Percentiles rank a stretch among this genome's conserved stretches.
Conservation (phyloP, 495 filamentous ascomycete species). For the Letharia lupina region DNA sequence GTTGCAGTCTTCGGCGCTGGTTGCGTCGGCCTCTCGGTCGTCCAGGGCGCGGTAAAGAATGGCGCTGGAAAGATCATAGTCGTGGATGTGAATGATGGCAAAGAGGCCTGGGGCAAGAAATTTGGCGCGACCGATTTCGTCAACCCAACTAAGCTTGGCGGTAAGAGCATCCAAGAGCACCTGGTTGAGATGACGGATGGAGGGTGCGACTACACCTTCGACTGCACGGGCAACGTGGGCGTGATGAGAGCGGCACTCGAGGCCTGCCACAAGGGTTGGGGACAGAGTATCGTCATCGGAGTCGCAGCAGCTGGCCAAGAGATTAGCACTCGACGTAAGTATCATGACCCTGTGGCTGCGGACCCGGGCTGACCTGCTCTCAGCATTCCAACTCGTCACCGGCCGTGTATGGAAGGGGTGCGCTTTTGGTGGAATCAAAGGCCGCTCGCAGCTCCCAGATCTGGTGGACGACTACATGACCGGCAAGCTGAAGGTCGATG, state of each 20-base stretch:
- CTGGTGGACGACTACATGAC: conserved; percentile 86
- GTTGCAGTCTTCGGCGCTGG: conserved; percentile 95
- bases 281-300: conserved; percentile 94
- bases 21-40: conserved; percentile 88
- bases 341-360: conserved; percentile 4
- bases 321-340: conserved; percentile 87
- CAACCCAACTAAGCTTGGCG: conserved; percentile 73
- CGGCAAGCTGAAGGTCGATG: conserved; percentile 92
- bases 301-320: conserved; percentile 97
- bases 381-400: conserved; percentile 97
- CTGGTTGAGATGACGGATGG: conserved; percentile 98
- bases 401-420: conserved; percentile 97
- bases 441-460: conserved; percentile 79
- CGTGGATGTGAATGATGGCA: conserved; percentile 86
- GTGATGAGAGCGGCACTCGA: conserved; percentile 96
- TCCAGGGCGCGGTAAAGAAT: conserved; percentile 89
- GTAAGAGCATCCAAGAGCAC: conserved; percentile 75
- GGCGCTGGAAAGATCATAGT: conserved; percentile 86
- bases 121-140: conserved; percentile 97
- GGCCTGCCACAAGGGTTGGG: conserved; percentile 99
- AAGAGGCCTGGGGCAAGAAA: conserved; percentile 86
- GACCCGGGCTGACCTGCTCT: conserved; percentile 20
- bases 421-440: conserved; percentile 97
- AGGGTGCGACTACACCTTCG: conserved; percentile 97
- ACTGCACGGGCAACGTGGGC: conserved; percentile 93